Evolutionary conservation across 2,329 filamentous ascomycete species (phyloP).

Genomic region (Truncatella angustata): DNA sequence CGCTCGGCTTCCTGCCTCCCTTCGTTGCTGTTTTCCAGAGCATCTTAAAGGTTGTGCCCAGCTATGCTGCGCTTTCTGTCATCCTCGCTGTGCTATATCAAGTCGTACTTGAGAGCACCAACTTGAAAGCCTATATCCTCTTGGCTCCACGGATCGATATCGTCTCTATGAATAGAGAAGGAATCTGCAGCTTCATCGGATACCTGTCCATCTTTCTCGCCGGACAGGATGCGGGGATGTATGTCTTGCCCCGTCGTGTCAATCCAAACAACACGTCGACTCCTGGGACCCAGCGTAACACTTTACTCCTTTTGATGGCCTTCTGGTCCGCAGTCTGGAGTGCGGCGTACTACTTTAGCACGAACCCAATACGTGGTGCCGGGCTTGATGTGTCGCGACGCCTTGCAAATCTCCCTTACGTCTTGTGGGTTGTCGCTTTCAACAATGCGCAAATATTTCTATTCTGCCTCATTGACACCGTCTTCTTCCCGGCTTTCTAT

Average conservation of each 20-base stretch:
- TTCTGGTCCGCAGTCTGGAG: slow-evolving; percentile 68
- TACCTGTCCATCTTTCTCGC: slow-evolving; percentile 94
- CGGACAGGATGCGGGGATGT: slow-evolving; percentile 80
- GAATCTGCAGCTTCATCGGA: slow-evolving; percentile 90
- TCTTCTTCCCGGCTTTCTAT: slow-evolving; percentile 74
- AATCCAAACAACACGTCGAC: slow-evolving; percentile 40
- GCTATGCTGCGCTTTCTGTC: slow-evolving; percentile 73
- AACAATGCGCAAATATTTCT: slow-evolving; percentile 80
- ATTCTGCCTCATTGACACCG: slow-evolving; percentile 74
- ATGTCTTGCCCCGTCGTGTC: slow-evolving; percentile 65
- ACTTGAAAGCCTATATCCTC: slow-evolving; percentile 80
- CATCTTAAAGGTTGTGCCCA: slow-evolving; percentile 67
- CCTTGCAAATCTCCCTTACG: slow-evolving; percentile 88
- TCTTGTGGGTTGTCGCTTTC: slow-evolving; percentile 90
- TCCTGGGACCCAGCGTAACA: slow-evolving; percentile 47
- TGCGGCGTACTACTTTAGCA: slow-evolving; percentile 66
- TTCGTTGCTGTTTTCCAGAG: slow-evolving; percentile 84
- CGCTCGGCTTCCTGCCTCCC: slow-evolving; percentile 80
- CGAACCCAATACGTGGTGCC: slow-evolving; percentile 67
- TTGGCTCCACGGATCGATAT: slow-evolving; percentile 76
- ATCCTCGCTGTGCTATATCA: slow-evolving; percentile 71
- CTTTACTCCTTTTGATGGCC: slow-evolving; percentile 62
- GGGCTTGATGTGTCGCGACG: slow-evolving; percentile 79
- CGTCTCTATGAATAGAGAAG: slow-evolving; percentile 88
- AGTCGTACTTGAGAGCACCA: slow-evolving; percentile 69